Percentiles rank a stretch among this genome's conserved stretches.
Conservation (phyloP, 768 basidiomycete genomes). For the Exidia glandulosa region DNA sequence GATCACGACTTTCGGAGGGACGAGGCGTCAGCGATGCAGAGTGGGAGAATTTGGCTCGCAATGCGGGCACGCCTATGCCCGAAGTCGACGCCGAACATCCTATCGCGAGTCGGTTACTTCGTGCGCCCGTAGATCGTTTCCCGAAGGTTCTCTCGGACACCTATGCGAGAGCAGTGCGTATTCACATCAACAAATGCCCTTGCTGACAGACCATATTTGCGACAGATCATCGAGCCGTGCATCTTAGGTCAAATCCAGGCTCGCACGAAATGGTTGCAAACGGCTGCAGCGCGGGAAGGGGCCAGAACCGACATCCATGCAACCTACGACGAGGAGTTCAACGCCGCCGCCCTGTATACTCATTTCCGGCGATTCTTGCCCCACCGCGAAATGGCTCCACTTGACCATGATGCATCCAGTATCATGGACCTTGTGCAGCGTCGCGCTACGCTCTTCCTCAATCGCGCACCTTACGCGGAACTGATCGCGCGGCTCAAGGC, state of each 20-base stretch:
- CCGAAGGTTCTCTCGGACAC: neutral
- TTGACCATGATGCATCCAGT: neutral
- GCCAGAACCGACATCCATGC: neutral
- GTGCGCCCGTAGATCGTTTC: neutral
- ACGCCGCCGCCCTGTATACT: neutral
- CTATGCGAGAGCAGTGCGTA: neutral
- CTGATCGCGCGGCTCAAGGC: neutral
- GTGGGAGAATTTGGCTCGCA: neutral
- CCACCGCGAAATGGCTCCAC: neutral
- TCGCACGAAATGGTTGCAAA: neutral
- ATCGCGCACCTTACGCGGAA: neutral
- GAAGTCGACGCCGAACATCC: neutral
- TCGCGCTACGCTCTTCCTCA: neutral
- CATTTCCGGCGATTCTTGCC: neutral
- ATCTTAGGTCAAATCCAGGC: neutral
- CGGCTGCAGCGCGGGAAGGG: neutral
- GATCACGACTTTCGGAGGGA: neutral
- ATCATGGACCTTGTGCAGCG: neutral
- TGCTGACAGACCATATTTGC: neutral
- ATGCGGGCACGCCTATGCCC: neutral
- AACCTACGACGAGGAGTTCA: neutral
- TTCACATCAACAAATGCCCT: neutral
- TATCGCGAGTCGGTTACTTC: neutral
- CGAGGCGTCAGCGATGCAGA: neutral
- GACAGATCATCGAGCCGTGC: neutral